Conservation (phyloP, 495 filamentous ascomycete genomes). For the Aeminium ludgeri region DNA sequence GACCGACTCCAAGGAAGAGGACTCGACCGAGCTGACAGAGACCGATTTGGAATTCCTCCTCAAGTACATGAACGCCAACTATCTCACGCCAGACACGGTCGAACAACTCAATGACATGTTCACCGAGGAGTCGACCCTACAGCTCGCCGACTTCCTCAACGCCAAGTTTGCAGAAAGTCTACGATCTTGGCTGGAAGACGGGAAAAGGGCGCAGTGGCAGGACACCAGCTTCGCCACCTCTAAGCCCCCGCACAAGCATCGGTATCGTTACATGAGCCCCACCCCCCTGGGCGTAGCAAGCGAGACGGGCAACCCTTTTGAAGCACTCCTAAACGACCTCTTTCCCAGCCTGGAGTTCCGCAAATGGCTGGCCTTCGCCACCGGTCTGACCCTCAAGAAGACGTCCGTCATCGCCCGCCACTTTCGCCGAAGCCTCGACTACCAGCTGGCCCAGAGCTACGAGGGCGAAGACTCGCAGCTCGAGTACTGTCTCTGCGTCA, state of each 20-base stretch:
- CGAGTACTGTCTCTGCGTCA: conserved; percentile 74
- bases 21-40: conserved; percentile 44
- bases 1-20: conserved; percentile 24
- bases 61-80: conserved; percentile 72
- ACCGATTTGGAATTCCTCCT: conserved; percentile 72
- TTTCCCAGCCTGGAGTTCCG: conserved; percentile 76
- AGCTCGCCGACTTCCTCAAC: conserved; percentile 57
- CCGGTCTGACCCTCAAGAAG: conserved; percentile 44
- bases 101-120: conserved; percentile 67
- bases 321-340: conserved; percentile 58
- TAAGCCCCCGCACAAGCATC: conserved; percentile 84
- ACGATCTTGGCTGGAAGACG: conserved; percentile 42
- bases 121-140: conserved; percentile 62
- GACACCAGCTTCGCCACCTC: conserved; percentile 33
- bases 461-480: conserved; percentile 59
- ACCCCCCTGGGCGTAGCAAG: neutral
- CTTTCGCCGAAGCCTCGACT: conserved; percentile 77
- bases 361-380: conserved; percentile 73
- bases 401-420: conserved; percentile 56
- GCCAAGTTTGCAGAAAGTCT: conserved; percentile 56
- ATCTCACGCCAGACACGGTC: conserved; percentile 85
- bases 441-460: conserved; percentile 76
- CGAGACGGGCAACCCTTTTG: conserved; percentile 39
- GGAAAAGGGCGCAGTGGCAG: conserved; percentile 33
- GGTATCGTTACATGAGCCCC: conserved; percentile 63